Evolutionary conservation across 768 basidiomycete species (phyloP), one percentile per base, ranked within the genome.

Genomic region (Psilocybe tampanensis): DNA sequence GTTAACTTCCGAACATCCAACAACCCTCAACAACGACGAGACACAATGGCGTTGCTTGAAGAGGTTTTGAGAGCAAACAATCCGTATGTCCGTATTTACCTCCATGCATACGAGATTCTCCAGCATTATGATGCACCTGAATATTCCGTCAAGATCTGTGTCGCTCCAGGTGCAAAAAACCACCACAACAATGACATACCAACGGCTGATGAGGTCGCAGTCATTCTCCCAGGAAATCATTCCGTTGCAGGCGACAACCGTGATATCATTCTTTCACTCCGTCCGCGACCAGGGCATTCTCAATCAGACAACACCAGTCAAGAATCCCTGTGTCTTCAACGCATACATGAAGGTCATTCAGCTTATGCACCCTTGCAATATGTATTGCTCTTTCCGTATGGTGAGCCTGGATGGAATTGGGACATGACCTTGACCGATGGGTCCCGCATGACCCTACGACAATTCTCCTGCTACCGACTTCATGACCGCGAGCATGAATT

Each of bases 181-280:
- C 48, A n/a, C 6, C 29, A 32, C 18, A 32, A 83, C 50, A 82
- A 83, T 60, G 56, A 77, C 0, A n/a, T n/a, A n/a, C 80, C 81
- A 1, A 76, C 73, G 4, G 56, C 52, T 1, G 53, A 60, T 56
- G 63, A 64, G 21, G 52, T 64, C 8, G 63, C 60, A 13, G 60
- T 64, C 8, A 60, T 64, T 33, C 26, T 64, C 5, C 63, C 60
- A n/a, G 58, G 49, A 9, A 39, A 36, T 19, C 39, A 18, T 13
- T 21, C 43, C 17, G 9, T 29, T 29, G 9, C 29, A 29, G 42
- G 15, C n/a, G 34, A 55, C 24, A 52, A 48, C 19, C 59, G 66
- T 5, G 66, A 69, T 44, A 66, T 68, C 26, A 52, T 68, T 22
- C 54, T 69, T 22, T 63, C 47, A 0, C 44, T 23, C 17, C 56